These are phyloP conservation scores for Tolypocladium amazonense DNA, from an alignment of 2,329 filamentous ascomycete genomes.

Conservation along the genomic window DNA sequence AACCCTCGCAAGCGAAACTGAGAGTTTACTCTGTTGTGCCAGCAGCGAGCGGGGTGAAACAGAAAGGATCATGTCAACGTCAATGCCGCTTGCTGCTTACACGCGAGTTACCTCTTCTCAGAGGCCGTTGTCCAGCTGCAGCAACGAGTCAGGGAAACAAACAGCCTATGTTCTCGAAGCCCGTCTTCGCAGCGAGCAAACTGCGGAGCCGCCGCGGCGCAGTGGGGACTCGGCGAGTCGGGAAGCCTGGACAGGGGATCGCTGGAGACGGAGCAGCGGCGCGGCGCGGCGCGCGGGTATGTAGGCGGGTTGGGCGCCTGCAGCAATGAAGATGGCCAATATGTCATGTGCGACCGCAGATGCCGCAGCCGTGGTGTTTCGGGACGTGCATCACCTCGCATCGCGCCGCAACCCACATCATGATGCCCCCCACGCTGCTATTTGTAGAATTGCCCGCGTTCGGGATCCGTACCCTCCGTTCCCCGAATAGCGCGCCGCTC, in stretches of 20 bases:
- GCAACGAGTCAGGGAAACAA: not conserved
- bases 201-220: not conserved
- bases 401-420: not conserved
- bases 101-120: not conserved
- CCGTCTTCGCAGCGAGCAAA: not conserved
- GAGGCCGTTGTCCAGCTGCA: not conserved
- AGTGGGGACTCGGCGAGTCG: not conserved
- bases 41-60: not conserved
- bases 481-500: not conserved
- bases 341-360: not conserved
- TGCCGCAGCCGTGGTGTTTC: not conserved
- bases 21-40: not conserved
- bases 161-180: not conserved
- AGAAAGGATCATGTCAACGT: not conserved
- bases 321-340: not conserved
- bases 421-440: not conserved
- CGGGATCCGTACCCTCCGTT: not conserved
- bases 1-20: not conserved
- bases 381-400: not conserved
- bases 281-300: not conserved
- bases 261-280: not conserved
- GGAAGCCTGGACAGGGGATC: not conserved
- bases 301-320: not conserved
- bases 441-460: not conserved
- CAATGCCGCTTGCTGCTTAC: not conserved